These are phyloP conservation scores for Bryoglossum gracile DNA, from an alignment of 495 filamentous ascomycete species.

Conservation along the genomic window DNA sequence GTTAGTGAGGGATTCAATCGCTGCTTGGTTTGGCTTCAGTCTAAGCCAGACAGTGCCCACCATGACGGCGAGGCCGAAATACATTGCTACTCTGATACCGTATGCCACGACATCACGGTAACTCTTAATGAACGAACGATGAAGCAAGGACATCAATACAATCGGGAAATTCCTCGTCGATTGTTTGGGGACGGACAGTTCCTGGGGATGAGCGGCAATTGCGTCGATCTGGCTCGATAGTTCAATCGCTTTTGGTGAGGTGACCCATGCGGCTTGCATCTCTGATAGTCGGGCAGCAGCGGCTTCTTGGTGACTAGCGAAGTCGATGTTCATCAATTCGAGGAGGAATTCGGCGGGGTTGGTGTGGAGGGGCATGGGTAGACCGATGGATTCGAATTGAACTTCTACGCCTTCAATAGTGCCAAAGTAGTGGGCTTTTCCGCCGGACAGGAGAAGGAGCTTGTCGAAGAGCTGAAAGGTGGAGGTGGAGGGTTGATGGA, in stretches of 20 bases:
- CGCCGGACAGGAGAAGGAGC: conserved; percentile 62
- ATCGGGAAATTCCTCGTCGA: conserved; percentile 14
- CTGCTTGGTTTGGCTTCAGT: conserved; percentile 51
- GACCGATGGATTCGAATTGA: conserved; percentile 54
- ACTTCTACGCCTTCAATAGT: conserved; percentile 39
- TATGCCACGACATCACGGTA: conserved; percentile 78
- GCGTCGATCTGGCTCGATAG: not conserved
- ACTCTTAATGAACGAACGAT: conserved; percentile 69
- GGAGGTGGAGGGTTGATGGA: conserved; percentile 73
- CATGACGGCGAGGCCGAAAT: conserved; percentile 69
- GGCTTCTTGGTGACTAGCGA: conserved; percentile 40
- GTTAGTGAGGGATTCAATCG: conserved; percentile 73
- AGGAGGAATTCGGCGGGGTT: conserved; percentile 77
- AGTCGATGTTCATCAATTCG: conserved; percentile 69
- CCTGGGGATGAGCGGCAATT: not conserved
- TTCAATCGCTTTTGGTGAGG: conserved; percentile 13
- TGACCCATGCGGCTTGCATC: conserved; percentile 39
- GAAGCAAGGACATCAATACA: conserved; percentile 41
- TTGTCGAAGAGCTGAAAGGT: conserved; percentile 77
- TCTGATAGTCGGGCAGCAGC: conserved; percentile 32
- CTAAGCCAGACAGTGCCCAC: conserved; percentile 83
- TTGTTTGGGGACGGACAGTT: conserved; percentile 1
- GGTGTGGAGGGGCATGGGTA: conserved; percentile 53
- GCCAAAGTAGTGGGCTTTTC: conserved; percentile 64
- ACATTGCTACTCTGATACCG: conserved; percentile 77